Base-by-base conservation (phyloP, 1,139 yeast genomes). In the Taiozyma sp. region DNA sequence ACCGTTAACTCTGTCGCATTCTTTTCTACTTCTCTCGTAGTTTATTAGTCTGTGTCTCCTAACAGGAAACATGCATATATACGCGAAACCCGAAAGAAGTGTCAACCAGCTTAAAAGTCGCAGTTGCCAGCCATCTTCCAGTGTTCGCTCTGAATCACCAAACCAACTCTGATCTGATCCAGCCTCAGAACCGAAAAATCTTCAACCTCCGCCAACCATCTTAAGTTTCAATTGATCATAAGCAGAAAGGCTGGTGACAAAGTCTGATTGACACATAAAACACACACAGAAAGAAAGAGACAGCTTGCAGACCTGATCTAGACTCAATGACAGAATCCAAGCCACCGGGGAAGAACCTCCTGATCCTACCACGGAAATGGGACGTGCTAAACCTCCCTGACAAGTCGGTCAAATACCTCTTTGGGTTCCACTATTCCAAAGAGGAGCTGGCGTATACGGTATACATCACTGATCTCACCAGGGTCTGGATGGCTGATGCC, bases 401-500 rank as follows among this genome's bases (percentile, higher is more conserved):
- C 7, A 41, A 49, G 12, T 32, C 39, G 6, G 53, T 52, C 30
- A 45, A 48, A 4, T 58, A 55, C 34, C 52, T 55, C 12, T 51
- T 55, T 32, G 64, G 64, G 2, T 58, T 53, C 3, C 51, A 51
- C 32, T 61, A 51, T 46, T 51, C 60, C 8, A 3, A 42, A 22
- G 27, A 34, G 40, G 4, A 24, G 14, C 0, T 47, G 29, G 49
- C 48, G 3, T 59, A 62, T 44, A 48, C 52, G 38, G 12, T 60
- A 1, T 62, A 59, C 45, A 16, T 62, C 19, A 59, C 64, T 6
- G 63, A 62, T 47, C 54, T 59, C 32, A 43, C 48, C 8, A 51
- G 56, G 43, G 60, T 59, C 4, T 62, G 65, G 65, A 50, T 54
- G 9, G 51, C 54, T 12, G 58, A 57, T 45, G 56, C 56, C 14